Evolutionary conservation across 768 basidiomycete genomes (phyloP).

Genomic region (Podaxis pistillaris): DNA sequence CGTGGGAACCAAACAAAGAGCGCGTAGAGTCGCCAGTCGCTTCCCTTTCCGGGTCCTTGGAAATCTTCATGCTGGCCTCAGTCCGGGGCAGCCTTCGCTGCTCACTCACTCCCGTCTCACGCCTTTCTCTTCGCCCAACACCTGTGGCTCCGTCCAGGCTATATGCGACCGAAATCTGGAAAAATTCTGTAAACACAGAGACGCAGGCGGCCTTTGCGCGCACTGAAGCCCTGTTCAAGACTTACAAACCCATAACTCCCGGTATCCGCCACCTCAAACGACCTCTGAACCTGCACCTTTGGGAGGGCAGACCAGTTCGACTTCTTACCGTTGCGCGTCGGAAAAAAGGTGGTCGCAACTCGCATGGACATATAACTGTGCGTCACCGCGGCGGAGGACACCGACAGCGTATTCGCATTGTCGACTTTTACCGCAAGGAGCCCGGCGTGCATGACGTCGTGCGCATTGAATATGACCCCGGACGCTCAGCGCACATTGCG

Average conservation of each 20-base stretch:
- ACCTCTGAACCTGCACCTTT: conserved; percentile 81
- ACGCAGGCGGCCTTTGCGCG: conserved; percentile 46
- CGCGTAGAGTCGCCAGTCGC: conserved; percentile 8
- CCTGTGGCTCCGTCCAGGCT: conserved; percentile 19
- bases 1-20: conserved; percentile 18
- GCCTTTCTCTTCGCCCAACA: conserved; percentile 18
- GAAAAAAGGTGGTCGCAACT: conserved; percentile 84
- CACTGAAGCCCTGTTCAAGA: conserved; percentile 68
- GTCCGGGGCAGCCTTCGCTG: conserved; percentile 38
- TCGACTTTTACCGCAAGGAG: conserved; percentile 84
- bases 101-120: conserved; percentile 28
- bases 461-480: conserved; percentile 96
- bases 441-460: conserved; percentile 86
- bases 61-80: conserved; percentile 40
- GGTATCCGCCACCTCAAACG: conserved; percentile 83
- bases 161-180: conserved; percentile 40
- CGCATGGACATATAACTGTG: conserved; percentile 81
- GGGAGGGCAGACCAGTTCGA: conserved; percentile 81
- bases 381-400: conserved; percentile 92
- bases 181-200: conserved; percentile 34
- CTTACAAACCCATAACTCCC: conserved; percentile 86
- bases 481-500: conserved; percentile 92
- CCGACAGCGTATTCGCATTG: conserved; percentile 74
- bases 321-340: conserved; percentile 79
- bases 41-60: conserved; percentile 22